Evolutionary conservation across 2,329 filamentous ascomycete genomes (phyloP).

Genomic region (Monilinia fructicola): DNA sequence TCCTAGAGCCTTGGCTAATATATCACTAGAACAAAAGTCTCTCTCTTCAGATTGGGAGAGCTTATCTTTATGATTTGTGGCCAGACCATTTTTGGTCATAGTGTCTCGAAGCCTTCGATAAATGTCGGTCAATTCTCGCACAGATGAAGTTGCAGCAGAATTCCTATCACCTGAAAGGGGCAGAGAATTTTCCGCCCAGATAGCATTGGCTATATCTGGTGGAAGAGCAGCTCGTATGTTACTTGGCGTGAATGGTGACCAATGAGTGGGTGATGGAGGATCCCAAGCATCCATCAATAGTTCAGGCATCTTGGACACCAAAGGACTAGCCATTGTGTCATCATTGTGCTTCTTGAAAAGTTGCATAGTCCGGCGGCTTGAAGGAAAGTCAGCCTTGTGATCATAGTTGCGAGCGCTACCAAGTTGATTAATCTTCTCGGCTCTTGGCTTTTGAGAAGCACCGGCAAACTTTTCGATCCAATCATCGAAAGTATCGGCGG

Average conservation of each 20-base stretch:
- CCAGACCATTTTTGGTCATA: slow-evolving; percentile 55
- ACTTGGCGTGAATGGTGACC: slow-evolving; percentile 23
- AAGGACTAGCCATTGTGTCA: slow-evolving; percentile 28
- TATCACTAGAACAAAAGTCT: slow-evolving; percentile 56
- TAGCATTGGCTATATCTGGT: slow-evolving; percentile 37
- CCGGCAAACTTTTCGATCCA: slow-evolving; percentile 32
- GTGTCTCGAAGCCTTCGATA: slow-evolving; percentile 62
- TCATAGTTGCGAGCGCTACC: slow-evolving; percentile 19
- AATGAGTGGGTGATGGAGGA: slow-evolving; percentile 33
- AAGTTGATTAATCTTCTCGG: slow-evolving; percentile 26
- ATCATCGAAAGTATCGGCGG: slow-evolving; percentile 58
- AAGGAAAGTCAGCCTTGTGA: slow-evolving; percentile 11
- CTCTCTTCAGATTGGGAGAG: slow-evolving; percentile 15
- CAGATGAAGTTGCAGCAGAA: slow-evolving; percentile 44
- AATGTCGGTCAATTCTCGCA: slow-evolving; percentile 57
- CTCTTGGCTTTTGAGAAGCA: slow-evolving; percentile 20
- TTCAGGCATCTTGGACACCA: slow-evolving; percentile 36
- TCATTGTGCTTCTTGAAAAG: slow-evolving; percentile 37
- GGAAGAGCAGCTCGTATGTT: slow-evolving; percentile 29
- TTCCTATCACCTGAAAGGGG: slow-evolving; percentile 43
- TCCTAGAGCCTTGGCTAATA: slow-evolving; percentile 67
- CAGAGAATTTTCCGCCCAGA: slow-evolving; percentile 38
- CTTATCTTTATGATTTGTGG: slow-evolving; percentile 30
- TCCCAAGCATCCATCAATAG: slow-evolving; percentile 38
- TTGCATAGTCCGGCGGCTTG: slow-evolving; percentile 27